phyloP scores from a whole-genome alignment of 2,329 filamentous ascomycete genomes.

The Aspergillus awamori region DNA sequence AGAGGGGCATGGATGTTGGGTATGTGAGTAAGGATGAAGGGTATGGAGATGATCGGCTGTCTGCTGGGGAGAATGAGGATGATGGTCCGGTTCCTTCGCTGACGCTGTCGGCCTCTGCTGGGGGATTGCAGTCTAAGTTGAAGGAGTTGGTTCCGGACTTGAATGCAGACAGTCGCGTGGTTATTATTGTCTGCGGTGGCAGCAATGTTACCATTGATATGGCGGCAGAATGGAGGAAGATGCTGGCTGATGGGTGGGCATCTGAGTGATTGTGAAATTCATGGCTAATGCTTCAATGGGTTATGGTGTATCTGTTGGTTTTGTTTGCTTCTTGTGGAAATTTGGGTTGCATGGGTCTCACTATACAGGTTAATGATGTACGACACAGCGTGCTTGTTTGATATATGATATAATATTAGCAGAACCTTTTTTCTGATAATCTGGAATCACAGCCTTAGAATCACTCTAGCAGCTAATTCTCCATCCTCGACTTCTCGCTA shows the following conservation, averaged over 20 bases:
- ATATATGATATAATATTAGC: neutral
- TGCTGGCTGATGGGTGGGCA: conserved; percentile 45
- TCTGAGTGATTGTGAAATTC: conserved; percentile 16
- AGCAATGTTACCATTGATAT: conserved; percentile 66
- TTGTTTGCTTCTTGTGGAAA: neutral
- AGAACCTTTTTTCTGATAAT: neutral
- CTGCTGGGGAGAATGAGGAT: conserved; percentile 33
- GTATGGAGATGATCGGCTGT: conserved; percentile 40
- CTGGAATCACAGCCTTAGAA: neutral
- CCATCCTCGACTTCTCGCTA: neutral
- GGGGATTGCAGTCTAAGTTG: conserved; percentile 48
- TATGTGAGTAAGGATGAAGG: conserved; percentile 33
- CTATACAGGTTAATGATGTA: conserved; percentile 3
- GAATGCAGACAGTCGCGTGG: conserved; percentile 69
- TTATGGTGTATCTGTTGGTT: neutral
- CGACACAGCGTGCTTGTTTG: conserved; percentile 1
- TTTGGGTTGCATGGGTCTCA: neutral
- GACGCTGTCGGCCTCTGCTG: conserved; percentile 6
- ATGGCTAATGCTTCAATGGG: neutral
- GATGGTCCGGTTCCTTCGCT: conserved; percentile 7
- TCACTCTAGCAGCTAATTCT: neutral
- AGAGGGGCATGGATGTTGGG: conserved; percentile 20
- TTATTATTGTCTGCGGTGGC: conserved; percentile 83
- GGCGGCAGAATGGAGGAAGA: conserved; percentile 60
- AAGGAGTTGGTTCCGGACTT: conserved; percentile 65